Base-by-base conservation (phyloP, 179 eudicot genomes). In the Spergularia azorica region DNA sequence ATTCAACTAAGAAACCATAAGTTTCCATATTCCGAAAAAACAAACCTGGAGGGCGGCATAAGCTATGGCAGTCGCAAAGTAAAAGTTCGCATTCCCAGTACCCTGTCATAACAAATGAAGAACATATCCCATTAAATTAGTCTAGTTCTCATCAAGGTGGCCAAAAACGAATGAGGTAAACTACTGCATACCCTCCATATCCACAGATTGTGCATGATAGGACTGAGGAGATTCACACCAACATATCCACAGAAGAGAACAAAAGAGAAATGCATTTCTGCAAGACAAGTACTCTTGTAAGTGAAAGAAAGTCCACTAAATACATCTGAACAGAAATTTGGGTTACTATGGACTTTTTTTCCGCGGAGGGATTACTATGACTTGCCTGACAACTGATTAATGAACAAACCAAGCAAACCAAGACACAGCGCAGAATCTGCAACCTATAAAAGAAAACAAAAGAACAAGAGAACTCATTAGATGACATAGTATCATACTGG, bases 191-290 rank as follows among this genome's bases (percentile, higher is more conserved):
- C 98, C 96, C 98, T 89, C 98, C 98, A 95, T 85, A 95, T 90
- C 98, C 98, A 95, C 13, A 95, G 87, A 72, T 95, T 95, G 86
- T 95, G 97, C 98, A 95, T 92, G 73, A 95, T 90, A 72, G 98
- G 97, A 85, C 98, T 91, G 69, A 95, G 93, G 76, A 95, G 96
- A 80, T 92, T 92, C 71, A 93, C 90, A 50, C 98, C 98, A 68
- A 88, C 86, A 72, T 84, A 95, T 63, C 97, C 98, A 79, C 91
- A 95, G 71, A 91, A 91, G 73, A 95, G 95, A 82, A 93, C 88
- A 88, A 95, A 95, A 20, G 98, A 92, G 80, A 91, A 93, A 79
- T 89, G 85, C 97, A 93, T 91, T 79, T 91, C 98, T 95, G 97
- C 86, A 76, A 26, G 20, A 65, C 15, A 81, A 16, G 66, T 18